These are phyloP conservation scores for Colletotrichum musicola DNA, from an alignment of 2,329 filamentous ascomycete genomes.

Conservation along the genomic window DNA sequence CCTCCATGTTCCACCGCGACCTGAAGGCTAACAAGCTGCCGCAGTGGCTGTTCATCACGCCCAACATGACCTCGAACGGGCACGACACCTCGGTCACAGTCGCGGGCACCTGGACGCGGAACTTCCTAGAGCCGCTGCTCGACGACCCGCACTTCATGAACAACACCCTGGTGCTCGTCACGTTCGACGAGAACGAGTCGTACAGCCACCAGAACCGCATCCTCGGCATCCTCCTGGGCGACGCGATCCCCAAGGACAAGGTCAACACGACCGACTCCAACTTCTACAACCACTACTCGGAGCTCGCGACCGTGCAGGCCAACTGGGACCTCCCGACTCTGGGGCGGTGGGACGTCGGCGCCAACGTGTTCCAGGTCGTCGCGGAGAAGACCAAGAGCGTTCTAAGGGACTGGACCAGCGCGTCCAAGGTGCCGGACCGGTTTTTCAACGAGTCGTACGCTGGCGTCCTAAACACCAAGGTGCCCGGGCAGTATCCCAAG, in stretches of 20 bases:
- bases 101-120: constrained; percentile 75
- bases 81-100: constrained; percentile 80
- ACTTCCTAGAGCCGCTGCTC: constrained; percentile 79
- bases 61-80: constrained; percentile 81
- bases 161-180: constrained; percentile 80
- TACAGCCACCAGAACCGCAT: constrained; percentile 77
- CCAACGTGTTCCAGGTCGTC: constrained; percentile 76
- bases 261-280: constrained; percentile 76
- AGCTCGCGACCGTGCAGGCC: constrained; percentile 74
- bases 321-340: constrained; percentile 80
- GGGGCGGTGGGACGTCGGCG: constrained; percentile 78
- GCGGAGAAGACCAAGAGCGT: constrained; percentile 71
- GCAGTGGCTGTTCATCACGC: constrained; percentile 79
- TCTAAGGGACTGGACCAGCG: constrained; percentile 53
- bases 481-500: constrained; percentile 52
- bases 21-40: constrained; percentile 73
- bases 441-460: constrained; percentile 69
- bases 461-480: constrained; percentile 57
- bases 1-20: constrained; percentile 73
- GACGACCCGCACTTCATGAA: constrained; percentile 78
- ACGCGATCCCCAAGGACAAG: constrained; percentile 74
- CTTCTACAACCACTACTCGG: constrained; percentile 81
- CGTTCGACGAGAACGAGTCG: constrained; percentile 83
- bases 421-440: constrained; percentile 52
- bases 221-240: constrained; percentile 79